phyloP scores from a whole-genome alignment of 116 monocot genomes.

The Papilionanthe hybrid region DNA sequence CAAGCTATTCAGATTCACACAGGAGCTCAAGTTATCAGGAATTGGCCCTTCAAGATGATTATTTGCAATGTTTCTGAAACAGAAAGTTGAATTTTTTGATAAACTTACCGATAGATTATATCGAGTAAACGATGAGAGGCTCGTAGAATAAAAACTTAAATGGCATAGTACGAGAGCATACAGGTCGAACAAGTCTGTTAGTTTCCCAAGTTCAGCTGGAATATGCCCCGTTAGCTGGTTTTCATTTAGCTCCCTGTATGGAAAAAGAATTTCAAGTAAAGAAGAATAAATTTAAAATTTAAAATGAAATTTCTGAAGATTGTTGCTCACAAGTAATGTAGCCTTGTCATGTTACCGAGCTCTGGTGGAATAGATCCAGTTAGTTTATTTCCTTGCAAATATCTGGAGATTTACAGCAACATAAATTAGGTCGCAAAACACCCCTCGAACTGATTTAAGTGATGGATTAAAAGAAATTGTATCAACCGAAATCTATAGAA shows the following conservation, averaged over 20 bases:
- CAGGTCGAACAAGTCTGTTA: slow-evolving; percentile 80
- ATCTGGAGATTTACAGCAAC: slow-evolving; percentile 33
- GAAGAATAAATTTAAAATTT: neutral
- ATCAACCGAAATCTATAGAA: too few species aligned
- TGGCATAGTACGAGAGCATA: slow-evolving; percentile 23
- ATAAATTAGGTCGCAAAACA: neutral
- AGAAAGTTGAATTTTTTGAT: neutral
- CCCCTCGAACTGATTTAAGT: neutral
- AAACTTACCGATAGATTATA: neutral
- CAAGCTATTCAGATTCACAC: slow-evolving; percentile 87
- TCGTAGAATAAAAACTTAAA: neutral
- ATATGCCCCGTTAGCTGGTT: slow-evolving; percentile 72
- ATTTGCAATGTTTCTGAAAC: slow-evolving; percentile 85
- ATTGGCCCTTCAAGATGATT: slow-evolving; percentile 85
- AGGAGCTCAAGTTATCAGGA: slow-evolving; percentile 85
- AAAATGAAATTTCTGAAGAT: neutral
- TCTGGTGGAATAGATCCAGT: slow-evolving; percentile 84
- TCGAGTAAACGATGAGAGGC: neutral
- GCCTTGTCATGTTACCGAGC: slow-evolving; percentile 89
- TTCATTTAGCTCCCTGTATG: slow-evolving; percentile 83
- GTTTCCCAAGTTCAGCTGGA: slow-evolving; percentile 82
- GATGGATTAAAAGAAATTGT: neutral
- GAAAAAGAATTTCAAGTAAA: neutral
- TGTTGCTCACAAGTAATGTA: slow-evolving; percentile 78
- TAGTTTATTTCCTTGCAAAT: slow-evolving; percentile 78